Evolutionary conservation across 805 yeast genomes (phyloP).

Genomic region (Wickerhamiella parazyma): DNA sequence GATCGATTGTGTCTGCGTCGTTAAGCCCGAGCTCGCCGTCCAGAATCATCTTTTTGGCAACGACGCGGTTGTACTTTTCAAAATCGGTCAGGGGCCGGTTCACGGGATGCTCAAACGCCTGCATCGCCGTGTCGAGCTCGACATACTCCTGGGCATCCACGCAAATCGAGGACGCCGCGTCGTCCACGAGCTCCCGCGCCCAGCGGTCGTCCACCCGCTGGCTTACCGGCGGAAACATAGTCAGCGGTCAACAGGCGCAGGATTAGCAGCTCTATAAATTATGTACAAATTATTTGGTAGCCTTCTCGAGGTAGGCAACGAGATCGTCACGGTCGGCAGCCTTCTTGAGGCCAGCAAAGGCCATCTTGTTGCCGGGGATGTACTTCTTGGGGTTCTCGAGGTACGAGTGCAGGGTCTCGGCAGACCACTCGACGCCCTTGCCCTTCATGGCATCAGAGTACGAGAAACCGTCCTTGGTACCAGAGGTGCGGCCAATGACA

Average conservation of each 20-base stretch:
- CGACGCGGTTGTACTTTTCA: conserved; percentile 20
- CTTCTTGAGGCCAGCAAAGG: conserved; percentile 99
- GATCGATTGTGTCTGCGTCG: conserved; percentile 2
- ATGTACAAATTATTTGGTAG: conserved; percentile 23
- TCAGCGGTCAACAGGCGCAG: not conserved
- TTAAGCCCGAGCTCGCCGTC: conserved; percentile 7
- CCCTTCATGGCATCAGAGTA: conserved; percentile 98
- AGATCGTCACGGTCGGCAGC: conserved; percentile 97
- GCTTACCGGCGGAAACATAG: conserved; percentile 4
- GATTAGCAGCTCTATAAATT: not conserved
- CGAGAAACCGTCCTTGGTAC: conserved; percentile 83
- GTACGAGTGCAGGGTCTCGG: conserved; percentile 84
- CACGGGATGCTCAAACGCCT: conserved; percentile 12
- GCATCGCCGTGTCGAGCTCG: conserved; percentile 20
- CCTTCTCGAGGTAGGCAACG: conserved; percentile 60
- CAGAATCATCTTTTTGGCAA: conserved; percentile 20
- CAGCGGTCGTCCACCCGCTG: not conserved
- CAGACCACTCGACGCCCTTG: conserved; percentile 81
- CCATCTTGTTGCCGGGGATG: conserved; percentile 99
- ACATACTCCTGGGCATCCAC: conserved; percentile 22
- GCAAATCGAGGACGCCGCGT: conserved; percentile 23
- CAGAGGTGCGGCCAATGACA: conserved; percentile 82
- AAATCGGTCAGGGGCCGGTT: conserved; percentile 17
- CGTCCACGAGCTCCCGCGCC: conserved; percentile 16
- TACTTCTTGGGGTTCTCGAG: conserved; percentile 99